Evolutionary conservation across 2,329 filamentous ascomycete genomes (phyloP).

Genomic region (Sporothrix protearum): DNA sequence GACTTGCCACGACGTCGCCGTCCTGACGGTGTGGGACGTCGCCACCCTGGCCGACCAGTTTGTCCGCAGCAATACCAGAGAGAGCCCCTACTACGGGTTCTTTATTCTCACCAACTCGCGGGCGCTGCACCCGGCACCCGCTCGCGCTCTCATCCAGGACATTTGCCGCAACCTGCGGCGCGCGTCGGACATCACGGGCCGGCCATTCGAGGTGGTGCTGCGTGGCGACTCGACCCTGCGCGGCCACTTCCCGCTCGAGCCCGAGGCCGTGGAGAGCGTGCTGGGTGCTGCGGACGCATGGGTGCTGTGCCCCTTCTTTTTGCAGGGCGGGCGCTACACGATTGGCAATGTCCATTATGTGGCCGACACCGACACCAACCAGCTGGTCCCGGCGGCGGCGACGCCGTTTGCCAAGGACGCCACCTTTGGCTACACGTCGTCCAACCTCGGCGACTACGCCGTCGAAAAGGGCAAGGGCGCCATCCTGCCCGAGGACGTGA

Average conservation of each 20-base stretch:
- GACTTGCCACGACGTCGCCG: conserved; percentile 56
- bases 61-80: conserved; percentile 31
- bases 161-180: conserved; percentile 50
- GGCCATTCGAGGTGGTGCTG: conserved; percentile 52
- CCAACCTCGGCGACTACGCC: conserved; percentile 51
- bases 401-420: conserved; percentile 57
- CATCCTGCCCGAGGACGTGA: conserved; percentile 36
- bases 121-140: conserved; percentile 49
- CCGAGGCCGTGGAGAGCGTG: conserved; percentile 58
- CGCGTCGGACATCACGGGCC: conserved; percentile 41
- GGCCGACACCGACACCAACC: conserved; percentile 43
- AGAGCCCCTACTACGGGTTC: conserved; percentile 42
- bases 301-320: conserved; percentile 57
- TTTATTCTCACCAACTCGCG: conserved; percentile 60
- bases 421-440: conserved; percentile 55
- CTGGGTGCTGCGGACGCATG: conserved; percentile 51
- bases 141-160: conserved; percentile 45
- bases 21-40: conserved; percentile 53
- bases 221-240: conserved; percentile 66
- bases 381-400: conserved; percentile 45
- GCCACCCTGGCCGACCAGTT: conserved; percentile 45
- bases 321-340: conserved; percentile 56
- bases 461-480: conserved; percentile 47
- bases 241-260: conserved; percentile 84
- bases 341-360: conserved; percentile 58